A percentile compares a stretch with the other conserved stretches of the same genome.
Conservation (phyloP, 148 eudicot genomes). For the Beta vulgaris region DNA sequence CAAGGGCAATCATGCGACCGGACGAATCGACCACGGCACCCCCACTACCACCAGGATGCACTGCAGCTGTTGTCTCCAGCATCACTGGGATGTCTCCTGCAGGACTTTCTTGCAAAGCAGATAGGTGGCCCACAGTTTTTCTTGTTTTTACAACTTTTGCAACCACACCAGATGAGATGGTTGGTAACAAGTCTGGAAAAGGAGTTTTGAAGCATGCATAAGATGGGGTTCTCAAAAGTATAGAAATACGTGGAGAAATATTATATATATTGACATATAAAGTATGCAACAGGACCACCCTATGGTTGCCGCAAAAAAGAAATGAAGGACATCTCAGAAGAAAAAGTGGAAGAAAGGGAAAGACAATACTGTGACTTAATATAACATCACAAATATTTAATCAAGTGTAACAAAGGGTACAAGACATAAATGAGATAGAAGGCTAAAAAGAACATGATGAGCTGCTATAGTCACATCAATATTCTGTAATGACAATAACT, state of each 20-base stretch:
- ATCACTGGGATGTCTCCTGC: constrained; percentile 57
- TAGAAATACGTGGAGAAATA: neutral
- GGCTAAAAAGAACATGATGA: neutral
- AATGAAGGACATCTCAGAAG: neutral
- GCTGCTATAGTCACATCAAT: neutral
- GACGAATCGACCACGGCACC: constrained; percentile 78
- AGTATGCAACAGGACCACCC: neutral
- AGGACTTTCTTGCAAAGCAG: constrained; percentile 13
- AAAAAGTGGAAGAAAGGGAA: neutral
- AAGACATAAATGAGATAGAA: neutral
- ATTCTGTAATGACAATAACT: neutral
- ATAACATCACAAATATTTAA: too few relatives aligned
- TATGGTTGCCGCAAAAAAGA: neutral
- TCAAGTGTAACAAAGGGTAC: neutral
- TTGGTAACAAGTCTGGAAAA: constrained; percentile 65
- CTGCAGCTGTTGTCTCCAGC: constrained; percentile 98
- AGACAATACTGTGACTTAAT: too few relatives aligned
- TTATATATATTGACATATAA: neutral
- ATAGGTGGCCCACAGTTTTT: constrained; percentile 21
- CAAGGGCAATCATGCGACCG: constrained; percentile 89
- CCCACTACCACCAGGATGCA: constrained; percentile 97
- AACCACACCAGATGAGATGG: constrained; percentile 76
- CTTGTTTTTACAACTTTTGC: constrained; percentile 77
- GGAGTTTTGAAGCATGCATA: constrained; percentile 1
- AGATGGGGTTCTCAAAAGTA: neutral